These are phyloP conservation scores for Tremella mesenterica DNA, from an alignment of 768 basidiomycete species.

Conservation along the genomic window DNA sequence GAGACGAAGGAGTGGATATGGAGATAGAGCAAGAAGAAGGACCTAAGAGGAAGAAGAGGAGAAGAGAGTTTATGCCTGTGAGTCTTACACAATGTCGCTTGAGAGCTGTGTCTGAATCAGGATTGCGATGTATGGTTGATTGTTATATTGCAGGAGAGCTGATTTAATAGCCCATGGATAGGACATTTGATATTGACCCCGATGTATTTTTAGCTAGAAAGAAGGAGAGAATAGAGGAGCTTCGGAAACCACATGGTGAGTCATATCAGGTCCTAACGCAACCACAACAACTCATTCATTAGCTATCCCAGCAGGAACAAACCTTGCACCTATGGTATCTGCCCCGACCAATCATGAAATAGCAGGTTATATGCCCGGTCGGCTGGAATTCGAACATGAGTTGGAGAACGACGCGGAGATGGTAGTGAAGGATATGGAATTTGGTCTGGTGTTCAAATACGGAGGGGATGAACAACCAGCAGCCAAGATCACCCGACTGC, in stretches of 20 bases:
- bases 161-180: slow-evolving; percentile 35
- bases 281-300: neutral
- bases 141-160: slow-evolving; percentile 5
- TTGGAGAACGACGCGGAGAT: slow-evolving; percentile 95
- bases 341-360: slow-evolving; percentile 82
- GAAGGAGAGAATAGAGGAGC: slow-evolving; percentile 72
- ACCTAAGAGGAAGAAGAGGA: slow-evolving; percentile 13
- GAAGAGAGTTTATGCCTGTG: slow-evolving; percentile 41
- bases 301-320: slow-evolving; percentile 43
- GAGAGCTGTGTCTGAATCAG: too few relatives aligned
- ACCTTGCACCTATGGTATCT: slow-evolving; percentile 73
- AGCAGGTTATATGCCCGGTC: slow-evolving; percentile 83
- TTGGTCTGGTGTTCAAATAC: slow-evolving; percentile 74
- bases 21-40: slow-evolving; percentile 6
- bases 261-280: neutral
- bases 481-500: slow-evolving; percentile 46
- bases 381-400: slow-evolving; percentile 98
- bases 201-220: slow-evolving; percentile 82
- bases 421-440: slow-evolving; percentile 88
- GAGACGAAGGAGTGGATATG: slow-evolving; percentile 11
- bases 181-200: slow-evolving; percentile 59
- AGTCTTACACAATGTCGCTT: too few relatives aligned
- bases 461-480: slow-evolving; percentile 64
- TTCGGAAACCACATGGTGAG: slow-evolving; percentile 49
- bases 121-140: slow-evolving; percentile 24